A percentile compares a stretch with the other conserved stretches of the same genome.
These are phyloP conservation scores for Mycena maculata DNA, from an alignment of 768 basidiomycete species.

Conservation along the genomic window DNA sequence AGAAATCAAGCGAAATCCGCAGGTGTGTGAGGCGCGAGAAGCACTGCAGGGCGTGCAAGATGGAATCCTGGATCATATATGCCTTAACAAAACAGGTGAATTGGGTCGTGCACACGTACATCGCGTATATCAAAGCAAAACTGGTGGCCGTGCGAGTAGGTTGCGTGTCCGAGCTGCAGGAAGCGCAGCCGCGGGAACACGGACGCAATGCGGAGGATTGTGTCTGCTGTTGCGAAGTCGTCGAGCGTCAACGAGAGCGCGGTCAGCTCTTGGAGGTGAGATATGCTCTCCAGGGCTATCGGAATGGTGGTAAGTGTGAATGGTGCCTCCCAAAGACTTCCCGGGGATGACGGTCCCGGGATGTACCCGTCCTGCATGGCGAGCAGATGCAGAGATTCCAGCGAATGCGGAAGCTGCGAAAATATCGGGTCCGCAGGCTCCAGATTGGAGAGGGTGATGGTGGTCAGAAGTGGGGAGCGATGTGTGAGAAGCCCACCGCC, in stretches of 20 bases:
- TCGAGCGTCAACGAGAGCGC: slow-evolving; percentile 2
- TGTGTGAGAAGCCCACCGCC: background rate
- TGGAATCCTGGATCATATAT: background rate
- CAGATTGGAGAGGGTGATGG: slow-evolving; percentile 14
- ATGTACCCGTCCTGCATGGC: background rate
- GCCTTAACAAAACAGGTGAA: too few species aligned
- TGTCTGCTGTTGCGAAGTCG: background rate
- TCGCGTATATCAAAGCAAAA: too few species aligned
- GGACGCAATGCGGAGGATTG: background rate
- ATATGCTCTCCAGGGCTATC: background rate
- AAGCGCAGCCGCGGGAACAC: background rate
- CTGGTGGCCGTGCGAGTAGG: too few species aligned
- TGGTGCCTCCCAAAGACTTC: background rate
- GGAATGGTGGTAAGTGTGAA: background rate
- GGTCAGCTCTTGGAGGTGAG: background rate
- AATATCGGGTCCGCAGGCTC: slow-evolving; percentile 16
- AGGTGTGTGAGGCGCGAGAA: background rate
- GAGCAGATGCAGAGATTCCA: slow-evolving; percentile 1
- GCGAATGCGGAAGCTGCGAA: background rate
- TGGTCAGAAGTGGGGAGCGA: background rate
- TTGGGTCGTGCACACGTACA: too few species aligned
- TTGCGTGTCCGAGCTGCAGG: background rate
- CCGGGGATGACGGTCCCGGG: background rate
- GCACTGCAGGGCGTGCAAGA: background rate
- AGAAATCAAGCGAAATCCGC: background rate